Evolutionary conservation across 306 rosid species (phyloP).

Genomic region (Dalbergia cultrata): DNA sequence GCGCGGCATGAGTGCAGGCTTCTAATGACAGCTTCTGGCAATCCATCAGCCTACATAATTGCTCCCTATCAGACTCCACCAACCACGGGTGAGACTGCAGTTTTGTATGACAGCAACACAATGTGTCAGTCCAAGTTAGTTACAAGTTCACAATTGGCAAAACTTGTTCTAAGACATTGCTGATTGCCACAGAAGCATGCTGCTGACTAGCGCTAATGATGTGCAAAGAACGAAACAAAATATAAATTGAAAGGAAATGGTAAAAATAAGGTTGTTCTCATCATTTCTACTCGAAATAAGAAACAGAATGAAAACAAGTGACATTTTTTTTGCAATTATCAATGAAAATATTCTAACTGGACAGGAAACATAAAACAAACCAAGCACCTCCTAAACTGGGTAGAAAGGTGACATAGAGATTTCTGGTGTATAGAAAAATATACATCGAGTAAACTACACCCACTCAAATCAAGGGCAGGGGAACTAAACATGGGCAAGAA

Average conservation of each 20-base stretch:
- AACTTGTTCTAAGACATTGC: constrained; percentile 14
- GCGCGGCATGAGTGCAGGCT: constrained; percentile 99
- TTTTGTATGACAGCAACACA: constrained; percentile 37
- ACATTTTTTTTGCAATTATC: background rate
- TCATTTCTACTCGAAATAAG: background rate
- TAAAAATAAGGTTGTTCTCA: background rate
- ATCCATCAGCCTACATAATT: constrained; percentile 91
- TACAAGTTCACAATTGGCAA: constrained; percentile 24
- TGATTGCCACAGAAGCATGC: background rate
- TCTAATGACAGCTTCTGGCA: constrained; percentile 98
- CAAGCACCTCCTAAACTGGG: background rate
- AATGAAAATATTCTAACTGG: background rate
- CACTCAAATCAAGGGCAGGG: constrained; percentile 17
- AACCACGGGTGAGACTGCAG: constrained; percentile 98
- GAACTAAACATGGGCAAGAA: constrained; percentile 19
- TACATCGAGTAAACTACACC: constrained; percentile 9
- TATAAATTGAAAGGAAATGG: background rate
- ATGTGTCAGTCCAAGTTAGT: constrained; percentile 42
- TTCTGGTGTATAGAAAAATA: background rate
- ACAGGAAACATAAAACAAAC: background rate
- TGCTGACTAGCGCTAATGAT: background rate
- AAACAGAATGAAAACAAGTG: background rate
- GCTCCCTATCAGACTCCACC: constrained; percentile 92
- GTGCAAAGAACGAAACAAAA: constrained; percentile 5
- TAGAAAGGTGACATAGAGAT: background rate